Base-by-base conservation (phyloP, 805 yeast genomes). In the Candida sanyiensis region DNA sequence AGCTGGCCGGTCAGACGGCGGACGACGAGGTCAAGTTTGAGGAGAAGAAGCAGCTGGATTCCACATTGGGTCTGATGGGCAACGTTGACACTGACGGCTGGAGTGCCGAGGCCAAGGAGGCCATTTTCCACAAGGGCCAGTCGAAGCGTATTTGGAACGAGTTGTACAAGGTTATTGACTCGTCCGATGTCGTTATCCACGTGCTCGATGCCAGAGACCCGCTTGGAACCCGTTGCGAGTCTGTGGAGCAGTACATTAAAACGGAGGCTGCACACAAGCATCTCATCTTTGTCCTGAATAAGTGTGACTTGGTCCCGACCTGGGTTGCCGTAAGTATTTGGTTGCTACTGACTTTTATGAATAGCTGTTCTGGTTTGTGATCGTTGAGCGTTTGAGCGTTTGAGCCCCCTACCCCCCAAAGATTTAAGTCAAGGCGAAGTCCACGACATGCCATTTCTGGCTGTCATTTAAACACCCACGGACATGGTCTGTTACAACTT, bases 111-210 rank as follows among this genome's bases (percentile, higher is more conserved):
- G 96, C 97, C 28, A 88, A 86, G 59, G 98, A 93, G 63, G 89
- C 93, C 44, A 89, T 90, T 62, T 90, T 90, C 72, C 80, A 83
- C 58, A 90, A 90, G 62, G 98, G 98, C 54, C 98, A 90, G 67
- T 88, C 97, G 34, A 90, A 90, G 66, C 83, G 98, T 69, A 90
- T 90, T 51, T 90, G 98, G 98, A 93, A 93, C 62, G 98, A 90
- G 62, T 71, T 90, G 44, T 90, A 93, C 64, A 90, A 90, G 60
- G 98, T 90, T 35, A 88, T 90, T 51, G 98, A 90, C 63, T 90
- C 97, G 9, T 87, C 97, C 0, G 98, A 90, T 67, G 97, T 90
- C 31, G 95, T 42, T 13, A 29, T 42, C n/a, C 40, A 42, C 26
- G 45, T 42, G 6, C 33, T 42, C 19, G 45, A 42, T 28, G 98